Evolutionary conservation across 257 asterid genomes (phyloP).

Genomic region (Scutellaria baicalensis): DNA sequence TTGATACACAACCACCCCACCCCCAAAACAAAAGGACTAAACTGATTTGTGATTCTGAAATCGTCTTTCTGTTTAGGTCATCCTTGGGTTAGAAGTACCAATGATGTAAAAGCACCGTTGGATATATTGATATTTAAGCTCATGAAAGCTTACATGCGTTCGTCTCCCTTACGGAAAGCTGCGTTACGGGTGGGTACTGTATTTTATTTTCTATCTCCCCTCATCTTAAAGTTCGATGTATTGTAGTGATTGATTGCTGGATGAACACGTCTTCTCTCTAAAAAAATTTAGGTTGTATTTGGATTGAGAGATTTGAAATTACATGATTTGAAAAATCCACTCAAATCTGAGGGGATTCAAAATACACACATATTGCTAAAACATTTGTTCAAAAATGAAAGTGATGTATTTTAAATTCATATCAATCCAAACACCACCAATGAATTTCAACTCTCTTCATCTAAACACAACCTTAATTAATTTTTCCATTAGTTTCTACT

Average conservation of each 20-base stretch:
- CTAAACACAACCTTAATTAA: too few relatives aligned
- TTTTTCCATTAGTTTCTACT: background rate
- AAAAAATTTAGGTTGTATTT: too few relatives aligned
- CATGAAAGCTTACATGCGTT: slow-evolving; percentile 85
- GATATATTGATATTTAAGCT: slow-evolving; percentile 75
- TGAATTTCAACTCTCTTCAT: too few relatives aligned
- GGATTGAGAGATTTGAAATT: background rate
- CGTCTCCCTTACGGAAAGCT: slow-evolving; percentile 93
- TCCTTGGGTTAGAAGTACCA: slow-evolving; percentile 72
- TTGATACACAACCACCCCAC: background rate
- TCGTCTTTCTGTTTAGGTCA: slow-evolving; percentile 59
- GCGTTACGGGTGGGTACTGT: slow-evolving; percentile 62
- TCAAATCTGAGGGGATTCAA: too few relatives aligned
- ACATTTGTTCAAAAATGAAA: too few relatives aligned
- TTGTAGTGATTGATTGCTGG: background rate
- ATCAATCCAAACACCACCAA: too few relatives aligned
- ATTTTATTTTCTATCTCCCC: background rate
- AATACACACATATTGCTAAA: too few relatives aligned
- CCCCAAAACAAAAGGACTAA: too few relatives aligned
- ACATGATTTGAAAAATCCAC: too few relatives aligned
- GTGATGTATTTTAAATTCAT: too few relatives aligned
- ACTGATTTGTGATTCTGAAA: background rate
- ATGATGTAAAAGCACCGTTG: slow-evolving; percentile 55
- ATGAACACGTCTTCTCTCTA: background rate
- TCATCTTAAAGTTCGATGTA: background rate